These are phyloP conservation scores for Mycosphaerella arachidis DNA, from an alignment of 2,329 filamentous ascomycete species.

Conservation along the genomic window DNA sequence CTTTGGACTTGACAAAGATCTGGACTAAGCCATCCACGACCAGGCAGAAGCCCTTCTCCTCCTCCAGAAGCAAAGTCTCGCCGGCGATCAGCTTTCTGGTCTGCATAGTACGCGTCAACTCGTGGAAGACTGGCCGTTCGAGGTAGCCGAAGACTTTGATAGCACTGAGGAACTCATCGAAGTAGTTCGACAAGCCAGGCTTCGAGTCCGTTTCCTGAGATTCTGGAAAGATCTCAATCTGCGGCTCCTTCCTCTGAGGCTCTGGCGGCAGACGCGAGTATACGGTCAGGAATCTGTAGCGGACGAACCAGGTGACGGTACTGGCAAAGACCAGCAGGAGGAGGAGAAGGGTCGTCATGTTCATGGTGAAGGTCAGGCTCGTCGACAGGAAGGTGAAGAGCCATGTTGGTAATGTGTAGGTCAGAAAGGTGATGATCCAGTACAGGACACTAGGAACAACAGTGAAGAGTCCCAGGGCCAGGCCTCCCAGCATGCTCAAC, in stretches of 20 bases:
- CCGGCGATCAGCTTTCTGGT: conserved; percentile 93
- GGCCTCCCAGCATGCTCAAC: conserved; percentile 31
- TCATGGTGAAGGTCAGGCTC: conserved; percentile 96
- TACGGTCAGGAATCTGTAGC: conserved; percentile 95
- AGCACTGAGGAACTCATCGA: conserved; percentile 95
- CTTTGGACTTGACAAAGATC: conserved; percentile 92
- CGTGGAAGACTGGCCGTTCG: conserved; percentile 93
- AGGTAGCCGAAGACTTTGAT: conserved; percentile 99
- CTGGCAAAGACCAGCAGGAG: conserved; percentile 73
- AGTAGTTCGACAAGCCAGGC: conserved; percentile 86
- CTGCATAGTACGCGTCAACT: conserved; percentile 96
- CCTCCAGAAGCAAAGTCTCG: conserved; percentile 89
- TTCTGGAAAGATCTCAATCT: conserved; percentile 92
- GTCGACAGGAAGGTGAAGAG: conserved; percentile 87
- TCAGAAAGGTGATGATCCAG: conserved; percentile 77
- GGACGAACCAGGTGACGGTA: conserved; percentile 86
- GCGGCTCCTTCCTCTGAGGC: conserved; percentile 90
- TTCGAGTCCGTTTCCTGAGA: conserved; percentile 86
- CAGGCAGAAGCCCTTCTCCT: conserved; percentile 96
- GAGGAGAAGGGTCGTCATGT: conserved; percentile 89
- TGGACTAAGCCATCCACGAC: conserved; percentile 95
- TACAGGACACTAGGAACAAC: conserved; percentile 60
- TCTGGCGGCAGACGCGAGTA: conserved; percentile 91
- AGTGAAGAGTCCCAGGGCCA: conserved; percentile 33
- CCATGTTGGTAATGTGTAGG: conserved; percentile 83